Conservation (phyloP, 768 basidiomycete genomes). For the Goffeauzyma gilvescens region DNA sequence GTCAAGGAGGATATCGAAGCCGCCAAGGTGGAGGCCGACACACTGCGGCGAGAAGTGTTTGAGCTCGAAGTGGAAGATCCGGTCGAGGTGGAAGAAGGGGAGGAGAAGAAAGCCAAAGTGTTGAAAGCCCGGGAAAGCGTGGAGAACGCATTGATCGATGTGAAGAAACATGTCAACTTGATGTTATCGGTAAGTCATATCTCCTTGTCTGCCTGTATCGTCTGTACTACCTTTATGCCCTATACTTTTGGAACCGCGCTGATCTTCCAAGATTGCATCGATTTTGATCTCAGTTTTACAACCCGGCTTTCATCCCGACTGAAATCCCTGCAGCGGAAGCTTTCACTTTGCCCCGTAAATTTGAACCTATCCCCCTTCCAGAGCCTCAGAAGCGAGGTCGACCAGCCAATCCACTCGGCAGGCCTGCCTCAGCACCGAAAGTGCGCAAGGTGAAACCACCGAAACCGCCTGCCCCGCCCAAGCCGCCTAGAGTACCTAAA, state of each 20-base stretch:
- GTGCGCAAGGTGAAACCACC: not conserved
- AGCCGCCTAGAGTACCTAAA: not conserved
- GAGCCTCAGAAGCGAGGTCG: conserved; percentile 11
- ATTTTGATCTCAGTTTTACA: not conserved
- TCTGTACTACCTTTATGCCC: too few species aligned
- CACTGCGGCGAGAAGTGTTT: not conserved
- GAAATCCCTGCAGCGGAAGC: conserved; percentile 4
- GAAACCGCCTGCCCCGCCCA: not conserved
- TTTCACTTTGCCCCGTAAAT: conserved; percentile 1
- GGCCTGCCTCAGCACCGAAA: too few species aligned
- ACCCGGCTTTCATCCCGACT: conserved; percentile 1
- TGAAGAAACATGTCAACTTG: conserved; percentile 5
- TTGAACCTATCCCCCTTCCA: conserved; percentile 8
- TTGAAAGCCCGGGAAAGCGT: not conserved
- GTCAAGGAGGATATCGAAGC: not conserved
- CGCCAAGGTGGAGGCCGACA: not conserved
- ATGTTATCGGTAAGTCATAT: conserved; percentile 4
- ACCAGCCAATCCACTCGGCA: too few species aligned
- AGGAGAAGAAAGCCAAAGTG: not conserved
- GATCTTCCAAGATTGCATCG: not conserved
- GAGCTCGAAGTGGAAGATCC: not conserved
- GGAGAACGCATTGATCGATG: conserved; percentile 6
- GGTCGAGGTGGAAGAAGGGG: not conserved
- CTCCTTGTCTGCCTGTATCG: not conserved
- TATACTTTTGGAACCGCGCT: not conserved